Evolutionary conservation across 768 basidiomycete genomes (phyloP), one percentile per base, ranked within the genome.

Genomic region (Hypholoma sublateritium): DNA sequence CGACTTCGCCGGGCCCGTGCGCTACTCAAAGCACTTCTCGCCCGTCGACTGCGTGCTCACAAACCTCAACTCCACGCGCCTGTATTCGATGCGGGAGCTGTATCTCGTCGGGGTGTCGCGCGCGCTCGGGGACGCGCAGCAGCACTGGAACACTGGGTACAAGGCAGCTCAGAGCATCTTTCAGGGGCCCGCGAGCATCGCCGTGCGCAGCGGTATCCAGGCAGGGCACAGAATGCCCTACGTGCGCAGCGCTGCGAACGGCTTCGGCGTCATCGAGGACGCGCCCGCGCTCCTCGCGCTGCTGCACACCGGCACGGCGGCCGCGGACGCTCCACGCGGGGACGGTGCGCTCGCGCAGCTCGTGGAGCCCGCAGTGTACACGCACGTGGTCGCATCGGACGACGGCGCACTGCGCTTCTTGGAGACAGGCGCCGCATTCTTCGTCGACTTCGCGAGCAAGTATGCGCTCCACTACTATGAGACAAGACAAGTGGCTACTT

Each of bases 381-480:
- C 93, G 37, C 94, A 93, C 72, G 80, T 93, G 68, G 85, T 95
- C 66, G 82, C 87, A 3, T 74, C 81, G 5, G 85, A 87, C 53
- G 91, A 90, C 71, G 83, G 90, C 59, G 80, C 88, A 7, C 78
- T 92, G 61, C 82, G 91, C 19, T 93, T 93, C 72, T 91, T 89
- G 24, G 91, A 93, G 69, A 94, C 91, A 3, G 91, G 91, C 14
- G 89, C 90, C 11, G 86, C 89, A 28, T 93, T 93, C 72, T 90
- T 91, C 64, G 89, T 92, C 59, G 89, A 93, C 70, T 88, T 93
- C 67, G 88, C 86, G 42, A 89, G 87, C 24, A 94, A 95, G 71
- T 93, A 94, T 65, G 92, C 90, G 4, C 77, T 94, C 66, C 91
- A 93, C 72, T n/a, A n/a, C n/a, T n/a, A n/a, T n/a, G n/a, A n/a